Percentiles rank a stretch among this genome's conserved stretches.
Conservation (phyloP, 176 grass and related monocot genomes). For the Aegilops speltoides region DNA sequence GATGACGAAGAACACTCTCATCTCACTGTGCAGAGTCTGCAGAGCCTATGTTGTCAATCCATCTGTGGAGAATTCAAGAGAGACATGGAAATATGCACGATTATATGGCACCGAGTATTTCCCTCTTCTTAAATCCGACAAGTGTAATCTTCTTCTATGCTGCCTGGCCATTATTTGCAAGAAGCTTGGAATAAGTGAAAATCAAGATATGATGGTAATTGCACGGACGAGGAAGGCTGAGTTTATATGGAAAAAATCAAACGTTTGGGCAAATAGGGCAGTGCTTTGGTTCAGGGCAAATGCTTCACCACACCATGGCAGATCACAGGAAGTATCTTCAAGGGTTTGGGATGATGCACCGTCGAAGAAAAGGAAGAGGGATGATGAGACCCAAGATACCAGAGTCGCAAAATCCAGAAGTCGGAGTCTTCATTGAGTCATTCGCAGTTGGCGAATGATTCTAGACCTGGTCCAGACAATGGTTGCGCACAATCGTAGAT, state of each 20-base stretch:
- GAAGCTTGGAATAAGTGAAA: background rate
- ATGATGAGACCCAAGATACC: conserved; percentile 36
- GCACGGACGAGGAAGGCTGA: background rate
- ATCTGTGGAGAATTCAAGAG: background rate
- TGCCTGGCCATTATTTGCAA: conserved; percentile 5
- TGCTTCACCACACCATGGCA: conserved; percentile 27
- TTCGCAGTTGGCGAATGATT: conserved; percentile 20
- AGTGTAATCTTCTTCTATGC: background rate
- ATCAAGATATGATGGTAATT: background rate
- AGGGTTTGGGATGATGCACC: conserved; percentile 36
- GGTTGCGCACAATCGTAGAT: conserved; percentile 37
- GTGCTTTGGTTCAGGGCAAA: background rate
- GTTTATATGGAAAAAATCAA: background rate
- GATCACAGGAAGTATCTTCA: conserved; percentile 28
- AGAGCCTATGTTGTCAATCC: background rate
- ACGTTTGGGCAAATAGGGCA: background rate
- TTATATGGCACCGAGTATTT: background rate
- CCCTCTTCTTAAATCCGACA: background rate
- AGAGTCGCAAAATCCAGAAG: conserved; percentile 17
- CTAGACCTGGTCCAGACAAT: conserved; percentile 27
- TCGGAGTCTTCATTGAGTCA: conserved; percentile 2
- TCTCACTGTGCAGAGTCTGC: conserved; percentile 6
- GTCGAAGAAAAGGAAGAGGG: conserved; percentile 32
- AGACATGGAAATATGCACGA: conserved; percentile 13
- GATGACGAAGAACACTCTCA: background rate